Percentiles rank a stretch among this genome's conserved stretches.
Conservation (phyloP, 2,329 filamentous ascomycete genomes). For the Allantophomopsis cytisporea region DNA sequence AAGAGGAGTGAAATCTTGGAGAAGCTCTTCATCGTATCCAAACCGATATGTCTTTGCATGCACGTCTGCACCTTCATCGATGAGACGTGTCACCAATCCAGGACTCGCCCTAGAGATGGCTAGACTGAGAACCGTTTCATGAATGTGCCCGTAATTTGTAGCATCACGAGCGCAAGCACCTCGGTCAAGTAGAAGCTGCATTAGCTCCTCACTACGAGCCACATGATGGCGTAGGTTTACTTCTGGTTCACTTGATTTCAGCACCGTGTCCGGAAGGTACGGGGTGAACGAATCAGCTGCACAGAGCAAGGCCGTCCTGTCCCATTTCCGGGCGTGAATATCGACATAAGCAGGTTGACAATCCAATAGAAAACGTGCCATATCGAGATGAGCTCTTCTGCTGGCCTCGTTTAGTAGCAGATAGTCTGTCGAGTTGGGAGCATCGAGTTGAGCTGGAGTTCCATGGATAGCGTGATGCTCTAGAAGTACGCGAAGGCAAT, state of each 20-base stretch:
- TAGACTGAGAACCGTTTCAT: slow-evolving; percentile 3
- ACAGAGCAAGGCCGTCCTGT: neutral
- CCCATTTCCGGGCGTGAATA: slow-evolving; percentile 1
- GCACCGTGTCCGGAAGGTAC: neutral
- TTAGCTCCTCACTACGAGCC: slow-evolving; percentile 2
- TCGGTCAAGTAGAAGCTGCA: slow-evolving; percentile 3
- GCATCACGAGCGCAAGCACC: slow-evolving; percentile 4
- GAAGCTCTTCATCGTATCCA: slow-evolving; percentile 1
- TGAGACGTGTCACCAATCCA: slow-evolving; percentile 7
- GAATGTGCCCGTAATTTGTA: neutral
- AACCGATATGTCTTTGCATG: slow-evolving; percentile 1
- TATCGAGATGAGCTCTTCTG: slow-evolving; percentile 4
- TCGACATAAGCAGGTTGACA: slow-evolving; percentile 5
- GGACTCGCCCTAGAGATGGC: slow-evolving; percentile 5
- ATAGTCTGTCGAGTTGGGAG: slow-evolving; percentile 3
- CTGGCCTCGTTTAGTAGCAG: slow-evolving; percentile 7
- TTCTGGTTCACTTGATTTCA: neutral
- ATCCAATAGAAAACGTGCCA: slow-evolving; percentile 7
- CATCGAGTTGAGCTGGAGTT: neutral
- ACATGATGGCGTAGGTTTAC: slow-evolving; percentile 1
- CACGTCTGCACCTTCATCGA: slow-evolving; percentile 7
- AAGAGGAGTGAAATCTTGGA: slow-evolving; percentile 5
- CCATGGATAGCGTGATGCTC: slow-evolving; percentile 4
- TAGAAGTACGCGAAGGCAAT: slow-evolving; percentile 7
- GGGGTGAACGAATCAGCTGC: neutral